Evolutionary conservation across 176 grass and related monocot species (phyloP), one percentile per base, ranked within the genome.

Genomic region (Secale cereale): DNA sequence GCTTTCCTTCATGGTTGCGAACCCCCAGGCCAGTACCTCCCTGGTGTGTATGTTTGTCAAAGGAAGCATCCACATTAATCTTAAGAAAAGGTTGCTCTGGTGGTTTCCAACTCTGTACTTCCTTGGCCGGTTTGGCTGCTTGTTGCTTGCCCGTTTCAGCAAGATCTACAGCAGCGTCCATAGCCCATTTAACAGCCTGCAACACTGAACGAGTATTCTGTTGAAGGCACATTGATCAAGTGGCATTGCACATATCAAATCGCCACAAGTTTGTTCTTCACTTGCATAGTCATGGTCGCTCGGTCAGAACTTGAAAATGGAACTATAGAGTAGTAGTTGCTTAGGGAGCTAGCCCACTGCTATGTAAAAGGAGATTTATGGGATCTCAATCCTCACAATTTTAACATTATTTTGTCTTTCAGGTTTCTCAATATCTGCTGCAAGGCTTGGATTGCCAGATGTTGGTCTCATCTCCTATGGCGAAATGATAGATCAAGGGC

Each of bases 351-450:
- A 36, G 33, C n/a, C 13, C 5, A 37, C 30, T 37, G 14, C 48
- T 43, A 28, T 62, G 61, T 45, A 17, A 29, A 82, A 63, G 30
- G 22, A 39, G 50, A 41, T n/a, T 15, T 74, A 45, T 4, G 3
- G 17, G 3, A 22, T 75, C 54, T 54, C 26, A 31, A 4, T 7
- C 30, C 6, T 22, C 13, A 32, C 59, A 59, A 29, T 13, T 28
- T n/a, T 19, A 82, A 76, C 6, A 9, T 9, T 7, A 12, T 60
- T 40, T 26, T 25, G 26, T 4, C 5, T 19, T 83, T 70, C 68
- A 98, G 96, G 96, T 75, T 98, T 98, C 84, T 95, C 97, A 37
- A 83, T 98, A 62, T 98, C 97, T 62, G 93, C 97, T 83, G 93
- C 97, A 20, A 81, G 91, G 16, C 82, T 98, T 28, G 97, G 91